Evolutionary conservation across 805 yeast genomes (phyloP).

Genomic region (Starmerella sirachaensis): DNA sequence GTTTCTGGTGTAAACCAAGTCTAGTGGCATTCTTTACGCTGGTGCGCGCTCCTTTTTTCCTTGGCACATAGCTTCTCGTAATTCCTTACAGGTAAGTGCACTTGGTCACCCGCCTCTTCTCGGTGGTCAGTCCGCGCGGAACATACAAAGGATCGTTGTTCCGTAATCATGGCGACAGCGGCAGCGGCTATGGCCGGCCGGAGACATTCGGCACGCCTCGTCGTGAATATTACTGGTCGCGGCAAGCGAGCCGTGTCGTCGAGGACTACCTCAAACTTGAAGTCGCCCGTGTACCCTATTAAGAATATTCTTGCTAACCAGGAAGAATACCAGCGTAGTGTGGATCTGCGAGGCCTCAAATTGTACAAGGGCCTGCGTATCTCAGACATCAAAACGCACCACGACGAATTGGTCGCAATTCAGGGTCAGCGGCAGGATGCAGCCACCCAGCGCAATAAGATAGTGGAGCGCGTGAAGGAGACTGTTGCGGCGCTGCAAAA

Average conservation of each 20-base stretch:
- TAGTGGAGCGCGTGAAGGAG: constrained; percentile 13
- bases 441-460: constrained; percentile 19
- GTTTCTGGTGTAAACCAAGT: too few relatives aligned
- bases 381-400: constrained; percentile 22
- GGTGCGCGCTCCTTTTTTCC: too few relatives aligned
- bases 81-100: too few relatives aligned
- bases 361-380: constrained; percentile 17
- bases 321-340: constrained; percentile 20
- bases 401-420: constrained; percentile 17
- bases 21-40: too few relatives aligned
- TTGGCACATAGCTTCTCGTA: too few relatives aligned
- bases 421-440: constrained; percentile 14
- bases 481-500: constrained; percentile 9
- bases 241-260: constrained; percentile 4
- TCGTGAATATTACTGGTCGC: too few relatives aligned
- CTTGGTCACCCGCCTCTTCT: too few relatives aligned
- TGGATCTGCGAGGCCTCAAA: constrained; percentile 19
- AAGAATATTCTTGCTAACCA: constrained; percentile 17
- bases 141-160: too few relatives aligned
- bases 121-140: too few relatives aligned
- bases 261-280: constrained; percentile 17
- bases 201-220: too few relatives aligned
- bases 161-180: too few relatives aligned
- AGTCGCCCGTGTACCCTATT: constrained; percentile 19
- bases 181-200: too few relatives aligned